Evolutionary conservation across 2,329 filamentous ascomycete species (phyloP).

Genomic region (Fusarium secorum): DNA sequence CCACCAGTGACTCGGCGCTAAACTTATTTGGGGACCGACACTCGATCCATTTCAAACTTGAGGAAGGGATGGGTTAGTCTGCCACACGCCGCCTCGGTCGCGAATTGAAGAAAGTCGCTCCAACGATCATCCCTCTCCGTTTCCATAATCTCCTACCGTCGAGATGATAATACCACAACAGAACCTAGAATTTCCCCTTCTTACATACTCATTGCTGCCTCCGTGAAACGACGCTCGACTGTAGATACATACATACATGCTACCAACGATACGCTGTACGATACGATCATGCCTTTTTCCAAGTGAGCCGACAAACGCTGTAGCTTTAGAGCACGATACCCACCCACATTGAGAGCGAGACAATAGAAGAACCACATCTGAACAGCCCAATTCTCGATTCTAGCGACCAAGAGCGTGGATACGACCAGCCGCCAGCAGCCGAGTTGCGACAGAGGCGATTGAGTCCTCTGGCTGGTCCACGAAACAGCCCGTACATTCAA

Average conservation of each 20-base stretch:
- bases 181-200: constrained; percentile 6
- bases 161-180: constrained; percentile 34
- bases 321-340: constrained; percentile 3
- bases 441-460: background rate
- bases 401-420: background rate
- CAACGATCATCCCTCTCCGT: constrained; percentile 18
- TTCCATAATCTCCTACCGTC: constrained; percentile 12
- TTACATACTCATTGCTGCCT: constrained; percentile 9
- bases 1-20: constrained; percentile 39
- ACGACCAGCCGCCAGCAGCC: constrained; percentile 9
- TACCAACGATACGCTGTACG: background rate
- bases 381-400: background rate
- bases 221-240: constrained; percentile 16
- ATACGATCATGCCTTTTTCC: constrained; percentile 24
- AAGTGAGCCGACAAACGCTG: constrained; percentile 4
- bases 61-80: constrained; percentile 9
- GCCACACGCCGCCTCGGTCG: constrained; percentile 31
- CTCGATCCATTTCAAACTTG: constrained; percentile 22
- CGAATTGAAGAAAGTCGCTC: constrained; percentile 37
- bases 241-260: background rate
- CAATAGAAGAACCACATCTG: background rate
- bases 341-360: background rate
- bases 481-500: background rate
- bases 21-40: constrained; percentile 48
- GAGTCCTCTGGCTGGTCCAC: constrained; percentile 2